Conservation (phyloP, 129 eudicot species). For the Lactuca sativa region DNA sequence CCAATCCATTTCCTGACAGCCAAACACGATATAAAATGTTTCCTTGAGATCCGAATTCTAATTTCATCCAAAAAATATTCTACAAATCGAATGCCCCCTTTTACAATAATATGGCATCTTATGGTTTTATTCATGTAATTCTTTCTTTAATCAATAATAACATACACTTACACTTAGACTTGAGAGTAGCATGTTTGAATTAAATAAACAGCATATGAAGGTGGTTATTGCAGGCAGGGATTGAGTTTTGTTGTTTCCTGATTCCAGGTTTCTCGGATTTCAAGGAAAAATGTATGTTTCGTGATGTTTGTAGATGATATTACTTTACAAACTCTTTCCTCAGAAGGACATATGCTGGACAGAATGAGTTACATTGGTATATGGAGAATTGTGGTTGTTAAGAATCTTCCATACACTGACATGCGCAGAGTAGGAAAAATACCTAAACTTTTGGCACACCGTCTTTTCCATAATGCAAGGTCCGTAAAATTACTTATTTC, state of each 20-base stretch:
- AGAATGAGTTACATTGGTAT: conserved; percentile 85
- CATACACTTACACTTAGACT: too few relatives aligned
- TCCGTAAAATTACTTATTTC: background rate
- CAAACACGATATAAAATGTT: too few relatives aligned
- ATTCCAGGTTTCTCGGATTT: conserved; percentile 75
- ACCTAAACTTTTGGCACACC: conserved; percentile 88
- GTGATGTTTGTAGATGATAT: conserved; percentile 93
- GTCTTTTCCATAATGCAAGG: conserved; percentile 95
- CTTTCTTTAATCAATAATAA: too few relatives aligned
- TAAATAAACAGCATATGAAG: too few relatives aligned
- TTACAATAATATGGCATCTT: too few relatives aligned
- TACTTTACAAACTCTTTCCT: conserved; percentile 75
- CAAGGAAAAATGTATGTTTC: conserved; percentile 96
- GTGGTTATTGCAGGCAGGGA: background rate
- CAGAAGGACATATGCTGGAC: conserved; percentile 93
- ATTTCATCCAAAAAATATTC: too few relatives aligned
- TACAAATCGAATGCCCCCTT: too few relatives aligned
- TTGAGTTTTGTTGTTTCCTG: conserved; percentile 20
- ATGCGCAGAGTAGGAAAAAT: conserved; percentile 99
- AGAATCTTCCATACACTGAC: conserved; percentile 88
- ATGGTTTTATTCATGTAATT: too few relatives aligned
- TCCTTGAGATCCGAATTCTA: too few relatives aligned
- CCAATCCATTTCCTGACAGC: too few relatives aligned
- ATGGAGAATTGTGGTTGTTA: conserved; percentile 91
- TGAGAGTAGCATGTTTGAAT: too few relatives aligned